Evolutionary conservation across 139 green algal genomes (phyloP), one percentile per base, ranked within the genome.

Genomic region (Tetratostichococcus sp.): DNA sequence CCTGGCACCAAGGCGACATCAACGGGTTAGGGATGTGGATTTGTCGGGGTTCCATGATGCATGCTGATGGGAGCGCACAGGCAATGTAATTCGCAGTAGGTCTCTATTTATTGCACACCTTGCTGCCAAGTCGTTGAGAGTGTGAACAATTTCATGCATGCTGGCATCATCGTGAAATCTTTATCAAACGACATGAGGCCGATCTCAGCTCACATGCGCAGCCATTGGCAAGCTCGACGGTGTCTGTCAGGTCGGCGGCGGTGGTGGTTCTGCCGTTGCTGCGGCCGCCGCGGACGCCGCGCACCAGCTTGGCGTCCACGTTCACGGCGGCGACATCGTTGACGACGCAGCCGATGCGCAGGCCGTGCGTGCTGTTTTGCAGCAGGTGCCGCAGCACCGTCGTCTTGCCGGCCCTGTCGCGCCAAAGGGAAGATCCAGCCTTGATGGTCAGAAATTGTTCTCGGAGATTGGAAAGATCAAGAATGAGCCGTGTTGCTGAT

Each of bases 311-410:
- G 43, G 94, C 92, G 72, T 98, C 94, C 22, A 98, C 94, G 80
- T 98, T 98, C 32, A 98, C 84, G 4, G 59, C 76, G 16, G 93
- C 92, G 8, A 98, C 92, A 70, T 98, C 94, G 77, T 98, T 98
- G 1, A 98, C 94, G 57, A 98, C 93, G 79, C 93, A 97, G 0
- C 90, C 94, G 34, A 98, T 92, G 83, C 97, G 97, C 34, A 92
- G 77, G 14, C 19, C 50, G 50, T 62, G 14, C 31, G 77, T 87
- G 16, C 43, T 85, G 69, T 96, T 92, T 69, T 96, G 83, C 68
- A 97, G 77, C 33, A 97, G 70, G 71, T 97, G 80, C 1, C 91
- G 84, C 67, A 98, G 83, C 16, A 97, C 77, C 8, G 93, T 97
- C 0, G 93, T 98, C 75, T 98, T 98, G 65, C 93, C 93, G 90